Evolutionary conservation across 2,329 filamentous ascomycete species (phyloP), one percentile per base, ranked within the genome.

Genomic region (Apiospora rasikravindrae): DNA sequence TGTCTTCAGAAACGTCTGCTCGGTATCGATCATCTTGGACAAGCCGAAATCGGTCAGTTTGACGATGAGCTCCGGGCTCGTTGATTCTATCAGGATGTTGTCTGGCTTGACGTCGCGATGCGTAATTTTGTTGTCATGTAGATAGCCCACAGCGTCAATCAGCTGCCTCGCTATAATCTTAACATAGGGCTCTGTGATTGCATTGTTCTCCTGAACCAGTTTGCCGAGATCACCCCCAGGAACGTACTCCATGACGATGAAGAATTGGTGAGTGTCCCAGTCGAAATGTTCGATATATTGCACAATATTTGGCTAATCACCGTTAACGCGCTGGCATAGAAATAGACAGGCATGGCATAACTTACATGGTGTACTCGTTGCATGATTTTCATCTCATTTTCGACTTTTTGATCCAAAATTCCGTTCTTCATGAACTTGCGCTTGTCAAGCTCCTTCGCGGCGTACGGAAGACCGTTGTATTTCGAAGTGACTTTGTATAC

Each of bases 91-190:
- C 53, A 99, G 87, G 73, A 99, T 98, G 78, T 99, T 99, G 85
- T 99, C 96, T 0, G 96, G 96, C 80, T 99, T 99, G 79, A 99
- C 95, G 81, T 99, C 96, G n/a, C 96, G 93, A 83, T 99, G 96
- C 0, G 96, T 98, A 77, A 99, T 98, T 79, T 93, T 94, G 77
- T 93, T 92, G 70, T 88, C 86, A 81, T 99, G 96, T 11, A 99
- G 86, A 80, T 99, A 98, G 42, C 90, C 91, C 70, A 99, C 85
- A 1, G 96, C 96, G 76, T 92, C 89, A 61, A 98, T 84, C 47
- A 98, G 89, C 80, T 97, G 94, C 26, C 84, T 81, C 1, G 95
- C 90, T 81, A 98, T 93, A 6, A 85, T 85, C 80, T 92, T 91
- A n/a, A 91, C 92, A 75, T 91, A 85, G 0, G 82, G 76, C 79